Conservation (phyloP, 805 yeast genomes). For the Candida suzukii region DNA sequence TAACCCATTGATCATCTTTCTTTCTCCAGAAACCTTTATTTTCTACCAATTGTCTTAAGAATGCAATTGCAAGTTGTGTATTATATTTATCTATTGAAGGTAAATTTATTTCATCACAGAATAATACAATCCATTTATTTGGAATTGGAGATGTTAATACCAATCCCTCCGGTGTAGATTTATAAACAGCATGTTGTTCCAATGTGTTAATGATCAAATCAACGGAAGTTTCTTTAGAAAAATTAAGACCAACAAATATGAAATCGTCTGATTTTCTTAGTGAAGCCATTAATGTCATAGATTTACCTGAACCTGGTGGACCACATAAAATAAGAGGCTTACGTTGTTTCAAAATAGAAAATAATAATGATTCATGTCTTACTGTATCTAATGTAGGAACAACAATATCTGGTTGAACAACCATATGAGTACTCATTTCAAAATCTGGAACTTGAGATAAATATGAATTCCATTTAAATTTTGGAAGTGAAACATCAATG, state of each 20-base stretch:
- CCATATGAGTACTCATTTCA: slow-evolving; percentile 51
- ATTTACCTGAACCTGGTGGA: slow-evolving; percentile 96
- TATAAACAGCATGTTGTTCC: slow-evolving; percentile 67
- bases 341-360: slow-evolving; percentile 47
- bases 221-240: slow-evolving; percentile 75
- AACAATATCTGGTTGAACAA: slow-evolving; percentile 54
- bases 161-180: slow-evolving; percentile 42
- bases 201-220: slow-evolving; percentile 51
- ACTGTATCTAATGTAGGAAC: slow-evolving; percentile 77
- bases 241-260: slow-evolving; percentile 64
- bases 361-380: slow-evolving; percentile 56
- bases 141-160: slow-evolving; percentile 49
- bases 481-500: slow-evolving; percentile 36
- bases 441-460: slow-evolving; percentile 29
- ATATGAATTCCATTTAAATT: slow-evolving; percentile 41
- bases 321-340: slow-evolving; percentile 75
- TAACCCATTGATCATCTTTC: slow-evolving; percentile 57
- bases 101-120: slow-evolving; percentile 87
- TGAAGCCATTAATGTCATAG: slow-evolving; percentile 78
- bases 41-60: slow-evolving; percentile 71
- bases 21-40: slow-evolving; percentile 72
- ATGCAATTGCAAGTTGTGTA: slow-evolving; percentile 62
- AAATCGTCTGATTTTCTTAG: slow-evolving; percentile 49
- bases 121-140: slow-evolving; percentile 71
- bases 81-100: slow-evolving; percentile 70